phyloP scores from a whole-genome alignment of 169 alveolate genomes.

The Cryptosporidium muris region DNA sequence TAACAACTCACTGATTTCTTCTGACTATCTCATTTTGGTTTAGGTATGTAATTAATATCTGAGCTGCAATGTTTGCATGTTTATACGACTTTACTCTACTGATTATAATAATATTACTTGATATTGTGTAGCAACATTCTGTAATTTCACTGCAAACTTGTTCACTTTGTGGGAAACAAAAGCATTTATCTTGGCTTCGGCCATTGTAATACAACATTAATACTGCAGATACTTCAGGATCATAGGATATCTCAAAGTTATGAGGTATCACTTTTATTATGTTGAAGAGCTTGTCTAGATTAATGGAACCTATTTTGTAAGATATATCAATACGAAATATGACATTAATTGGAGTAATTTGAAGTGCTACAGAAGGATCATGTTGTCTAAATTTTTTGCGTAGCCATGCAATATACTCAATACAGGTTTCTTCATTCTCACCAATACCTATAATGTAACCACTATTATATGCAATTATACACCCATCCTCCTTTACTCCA shows the following conservation, averaged over 20 bases:
- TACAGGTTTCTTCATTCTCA: slow-evolving; percentile 64
- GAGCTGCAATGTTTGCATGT: slow-evolving; percentile 26
- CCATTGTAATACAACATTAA: neutral
- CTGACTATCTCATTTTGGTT: slow-evolving; percentile 14
- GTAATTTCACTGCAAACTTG: neutral
- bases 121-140: slow-evolving; percentile 36
- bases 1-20: neutral
- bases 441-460: slow-evolving; percentile 64
- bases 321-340: slow-evolving; percentile 55
- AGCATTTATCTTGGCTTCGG: neutral
- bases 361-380: slow-evolving; percentile 39
- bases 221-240: slow-evolving; percentile 57
- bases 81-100: slow-evolving; percentile 14
- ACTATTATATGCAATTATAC: slow-evolving; percentile 53
- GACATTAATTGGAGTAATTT: slow-evolving; percentile 26
- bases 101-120: slow-evolving; percentile 13
- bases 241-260: slow-evolving; percentile 23
- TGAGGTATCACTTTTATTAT: neutral
- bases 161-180: slow-evolving; percentile 16
- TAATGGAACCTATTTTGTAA: slow-evolving; percentile 22
- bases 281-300: slow-evolving; percentile 40
- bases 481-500: slow-evolving; percentile 70
- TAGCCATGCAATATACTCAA: slow-evolving; percentile 49
- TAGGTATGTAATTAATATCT: slow-evolving; percentile 27
- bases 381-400: slow-evolving; percentile 66